A percentile compares a stretch with the other conserved stretches of the same genome.
phyloP scores from a whole-genome alignment of 805 yeast species.

The Metschnikowia corniflorae region DNA sequence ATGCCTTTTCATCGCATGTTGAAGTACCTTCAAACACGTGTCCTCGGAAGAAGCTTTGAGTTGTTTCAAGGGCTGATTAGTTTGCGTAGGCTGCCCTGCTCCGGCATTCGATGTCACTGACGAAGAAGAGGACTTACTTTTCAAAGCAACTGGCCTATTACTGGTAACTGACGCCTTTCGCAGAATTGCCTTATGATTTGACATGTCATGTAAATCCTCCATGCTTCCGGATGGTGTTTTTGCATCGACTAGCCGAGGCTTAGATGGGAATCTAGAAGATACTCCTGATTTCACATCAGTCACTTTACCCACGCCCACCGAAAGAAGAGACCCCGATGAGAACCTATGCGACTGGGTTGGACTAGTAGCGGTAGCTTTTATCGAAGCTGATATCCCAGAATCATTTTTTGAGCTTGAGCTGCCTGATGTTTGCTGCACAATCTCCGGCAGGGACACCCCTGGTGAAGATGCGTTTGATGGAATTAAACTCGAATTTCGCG shows the following conservation, averaged over 20 bases:
- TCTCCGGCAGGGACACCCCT: neutral
- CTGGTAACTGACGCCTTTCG: constrained; percentile 3
- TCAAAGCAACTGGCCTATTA: constrained; percentile 2
- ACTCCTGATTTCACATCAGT: constrained; percentile 16
- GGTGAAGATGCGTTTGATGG: constrained; percentile 2
- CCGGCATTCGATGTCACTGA: constrained; percentile 9
- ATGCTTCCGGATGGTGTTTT: constrained; percentile 7
- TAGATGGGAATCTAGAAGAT: constrained; percentile 9
- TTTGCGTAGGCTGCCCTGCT: constrained; percentile 3
- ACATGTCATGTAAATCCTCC: constrained; percentile 7
- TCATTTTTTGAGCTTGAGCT: constrained; percentile 1
- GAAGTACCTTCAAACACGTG: constrained; percentile 82
- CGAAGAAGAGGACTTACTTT: constrained; percentile 11
- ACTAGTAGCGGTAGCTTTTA: constrained; percentile 10
- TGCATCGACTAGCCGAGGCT: constrained; percentile 17
- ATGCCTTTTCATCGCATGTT: constrained; percentile 85
- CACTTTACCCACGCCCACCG: constrained; percentile 42
- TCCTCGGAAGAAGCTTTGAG: constrained; percentile 85
- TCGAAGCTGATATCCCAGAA: constrained; percentile 4
- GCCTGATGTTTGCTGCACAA: constrained; percentile 1
- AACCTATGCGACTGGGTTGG: constrained; percentile 30
- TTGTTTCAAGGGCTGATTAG: constrained; percentile 65
- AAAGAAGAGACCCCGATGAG: constrained; percentile 36
- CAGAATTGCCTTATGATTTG: constrained; percentile 2
- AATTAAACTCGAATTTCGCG: neutral